Percentiles rank a stretch among this genome's conserved stretches.
Evolutionary conservation across 805 yeast species (phyloP).

Genomic region (Henningerozyma blattae): DNA sequence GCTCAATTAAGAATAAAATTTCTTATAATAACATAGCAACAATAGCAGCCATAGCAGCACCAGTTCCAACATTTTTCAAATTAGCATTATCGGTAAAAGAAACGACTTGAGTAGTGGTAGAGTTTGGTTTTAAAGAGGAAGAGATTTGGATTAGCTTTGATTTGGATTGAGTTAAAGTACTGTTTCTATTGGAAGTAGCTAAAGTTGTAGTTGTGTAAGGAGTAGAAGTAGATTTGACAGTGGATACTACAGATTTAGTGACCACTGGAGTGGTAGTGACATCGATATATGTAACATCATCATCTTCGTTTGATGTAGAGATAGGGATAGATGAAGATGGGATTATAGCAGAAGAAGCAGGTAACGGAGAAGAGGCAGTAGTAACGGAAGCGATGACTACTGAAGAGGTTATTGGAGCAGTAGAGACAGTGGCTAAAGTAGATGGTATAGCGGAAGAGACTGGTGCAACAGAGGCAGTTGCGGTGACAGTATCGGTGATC

Average conservation of each 20-base stretch:
- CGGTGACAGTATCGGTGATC: no score
- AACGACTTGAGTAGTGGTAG: neutral
- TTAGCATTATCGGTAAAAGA: slow-evolving; percentile 2
- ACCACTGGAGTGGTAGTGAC: slow-evolving; percentile 39
- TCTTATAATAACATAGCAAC: slow-evolving; percentile 2
- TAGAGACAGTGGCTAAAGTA: slow-evolving; percentile 3
- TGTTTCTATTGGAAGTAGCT: slow-evolving; percentile 3
- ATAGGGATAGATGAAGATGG: slow-evolving; percentile 2
- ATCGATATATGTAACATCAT: slow-evolving; percentile 32
- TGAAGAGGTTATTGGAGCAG: no score
- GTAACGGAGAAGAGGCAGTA: slow-evolving; percentile 11
- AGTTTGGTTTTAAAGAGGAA: no score
- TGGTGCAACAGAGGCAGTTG: no score
- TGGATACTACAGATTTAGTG: slow-evolving; percentile 35
- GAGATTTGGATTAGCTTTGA: no score
- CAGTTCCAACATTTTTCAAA: slow-evolving; percentile 1
- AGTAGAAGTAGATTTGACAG: slow-evolving; percentile 30
- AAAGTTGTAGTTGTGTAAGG: slow-evolving; percentile 25
- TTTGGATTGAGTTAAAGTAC: no score
- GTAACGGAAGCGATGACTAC: slow-evolving; percentile 6
- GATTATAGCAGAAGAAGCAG: neutral
- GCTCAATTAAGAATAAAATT: no score
- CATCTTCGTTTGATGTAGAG: slow-evolving; percentile 10
- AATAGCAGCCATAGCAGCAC: slow-evolving; percentile 1
- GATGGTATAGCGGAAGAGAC: no score